Percentiles rank a stretch among this genome's conserved stretches.
Evolutionary conservation across 2,329 filamentous ascomycete species (phyloP).

Genomic region (Alternaria ethzedia): DNA sequence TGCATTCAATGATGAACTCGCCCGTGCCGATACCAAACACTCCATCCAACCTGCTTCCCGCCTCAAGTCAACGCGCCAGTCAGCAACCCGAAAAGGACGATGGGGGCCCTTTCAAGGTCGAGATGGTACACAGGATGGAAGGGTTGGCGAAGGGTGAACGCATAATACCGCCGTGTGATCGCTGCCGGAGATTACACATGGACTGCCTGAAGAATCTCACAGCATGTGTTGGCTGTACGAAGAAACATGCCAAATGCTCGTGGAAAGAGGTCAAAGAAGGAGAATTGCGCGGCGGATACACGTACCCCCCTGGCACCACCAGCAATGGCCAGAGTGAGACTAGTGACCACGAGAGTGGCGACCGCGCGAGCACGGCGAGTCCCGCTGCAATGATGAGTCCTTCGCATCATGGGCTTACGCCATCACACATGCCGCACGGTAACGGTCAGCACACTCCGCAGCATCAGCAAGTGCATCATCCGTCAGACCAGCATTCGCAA

Average conservation of each 20-base stretch:
- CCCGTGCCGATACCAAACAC: constrained; percentile 63
- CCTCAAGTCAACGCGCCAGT: constrained; percentile 48
- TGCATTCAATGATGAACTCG: constrained; percentile 51
- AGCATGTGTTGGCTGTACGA: constrained; percentile 85
- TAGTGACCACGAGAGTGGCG: constrained; percentile 35
- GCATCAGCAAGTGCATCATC: constrained; percentile 15
- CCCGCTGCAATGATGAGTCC: constrained; percentile 37
- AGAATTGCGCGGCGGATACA: constrained; percentile 58
- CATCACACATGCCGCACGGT: constrained; percentile 21
- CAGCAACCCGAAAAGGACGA: constrained; percentile 60
- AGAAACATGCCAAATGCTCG: constrained; percentile 86
- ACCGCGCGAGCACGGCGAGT: constrained; percentile 39
- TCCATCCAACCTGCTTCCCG: constrained; percentile 59
- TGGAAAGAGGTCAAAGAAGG: constrained; percentile 83
- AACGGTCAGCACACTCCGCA: constrained; percentile 31
- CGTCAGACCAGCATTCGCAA: constrained; percentile 2
- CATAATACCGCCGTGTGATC: constrained; percentile 82
- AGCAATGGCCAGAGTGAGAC: constrained; percentile 43
- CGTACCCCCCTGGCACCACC: constrained; percentile 28
- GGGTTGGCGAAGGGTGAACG: constrained; percentile 74
- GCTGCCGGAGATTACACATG: constrained; percentile 79
- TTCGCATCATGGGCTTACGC: constrained; percentile 29
- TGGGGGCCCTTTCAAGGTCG: constrained; percentile 64
- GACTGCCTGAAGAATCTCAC: constrained; percentile 86
- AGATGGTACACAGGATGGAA: constrained; percentile 79